phyloP scores from a whole-genome alignment of 83 land plant genomes.

The Larix sibirica region DNA sequence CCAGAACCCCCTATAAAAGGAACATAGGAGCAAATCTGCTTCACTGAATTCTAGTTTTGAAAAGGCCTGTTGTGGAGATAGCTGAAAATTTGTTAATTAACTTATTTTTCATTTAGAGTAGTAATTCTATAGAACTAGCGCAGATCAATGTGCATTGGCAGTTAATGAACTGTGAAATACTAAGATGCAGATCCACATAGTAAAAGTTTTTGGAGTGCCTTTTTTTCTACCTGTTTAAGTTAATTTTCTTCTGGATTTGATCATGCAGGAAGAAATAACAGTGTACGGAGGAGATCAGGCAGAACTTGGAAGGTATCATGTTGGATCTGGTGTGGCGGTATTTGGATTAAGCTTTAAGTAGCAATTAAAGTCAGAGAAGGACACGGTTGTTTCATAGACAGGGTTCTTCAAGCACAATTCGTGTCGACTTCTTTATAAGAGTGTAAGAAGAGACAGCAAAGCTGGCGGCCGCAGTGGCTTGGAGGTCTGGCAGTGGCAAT shows the following conservation, averaged over 20 bases:
- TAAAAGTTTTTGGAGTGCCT: neutral
- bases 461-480: conserved; percentile 55
- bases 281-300: neutral
- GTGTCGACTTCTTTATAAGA: neutral
- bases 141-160: neutral
- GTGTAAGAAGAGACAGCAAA: conserved; percentile 17
- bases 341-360: conserved; percentile 6
- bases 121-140: neutral
- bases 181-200: neutral
- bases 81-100: neutral
- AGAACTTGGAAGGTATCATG: neutral
- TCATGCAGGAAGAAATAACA: neutral
- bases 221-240: neutral
- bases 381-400: neutral
- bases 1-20: neutral
- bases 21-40: neutral
- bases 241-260: neutral
- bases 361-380: neutral
- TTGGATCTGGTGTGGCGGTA: neutral
- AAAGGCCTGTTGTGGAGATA: neutral
- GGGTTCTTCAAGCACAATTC: no score
- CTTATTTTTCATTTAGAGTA: neutral
- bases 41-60: neutral
- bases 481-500: conserved; percentile 49
- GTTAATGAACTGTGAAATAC: neutral